These are phyloP conservation scores for Gamarada debralockiae DNA, from an alignment of 495 filamentous ascomycete species.

Conservation along the genomic window DNA sequence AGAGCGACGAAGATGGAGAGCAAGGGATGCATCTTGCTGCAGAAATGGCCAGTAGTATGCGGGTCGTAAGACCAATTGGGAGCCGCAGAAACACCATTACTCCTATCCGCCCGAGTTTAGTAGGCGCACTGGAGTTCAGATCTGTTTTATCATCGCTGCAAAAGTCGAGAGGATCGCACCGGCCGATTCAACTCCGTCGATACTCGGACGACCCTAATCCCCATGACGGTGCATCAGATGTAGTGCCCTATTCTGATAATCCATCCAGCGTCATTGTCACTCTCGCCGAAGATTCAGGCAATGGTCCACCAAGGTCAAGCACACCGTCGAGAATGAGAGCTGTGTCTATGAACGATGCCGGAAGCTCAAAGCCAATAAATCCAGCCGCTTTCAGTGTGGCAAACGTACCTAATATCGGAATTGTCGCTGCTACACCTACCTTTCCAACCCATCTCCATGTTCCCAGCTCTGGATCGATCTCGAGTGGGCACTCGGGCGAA, in stretches of 20 bases:
- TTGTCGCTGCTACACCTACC: conserved; percentile 23
- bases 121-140: conserved; percentile 91
- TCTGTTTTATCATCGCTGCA: conserved; percentile 81
- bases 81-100: conserved; percentile 70
- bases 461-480: neutral
- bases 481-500: neutral
- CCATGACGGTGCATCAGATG: conserved; percentile 20
- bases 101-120: conserved; percentile 86
- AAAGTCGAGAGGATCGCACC: conserved; percentile 64
- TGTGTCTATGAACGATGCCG: conserved; percentile 63
- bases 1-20: conserved; percentile 62
- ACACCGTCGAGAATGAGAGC: conserved; percentile 40
- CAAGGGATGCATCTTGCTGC: conserved; percentile 67
- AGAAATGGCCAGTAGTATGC: conserved; percentile 91
- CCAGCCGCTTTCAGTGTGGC: conserved; percentile 18
- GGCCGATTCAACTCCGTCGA: conserved; percentile 62
- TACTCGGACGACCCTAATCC: conserved; percentile 62
- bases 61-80: conserved; percentile 67
- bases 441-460: conserved; percentile 7
- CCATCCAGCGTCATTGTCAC: conserved; percentile 14
- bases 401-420: conserved; percentile 20
- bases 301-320: neutral
- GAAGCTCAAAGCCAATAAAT: neutral
- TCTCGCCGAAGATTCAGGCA: conserved; percentile 2
- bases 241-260: conserved; percentile 18